Conservation (phyloP, 495 filamentous ascomycete genomes). For the Annulohypoxylon stygium region DNA sequence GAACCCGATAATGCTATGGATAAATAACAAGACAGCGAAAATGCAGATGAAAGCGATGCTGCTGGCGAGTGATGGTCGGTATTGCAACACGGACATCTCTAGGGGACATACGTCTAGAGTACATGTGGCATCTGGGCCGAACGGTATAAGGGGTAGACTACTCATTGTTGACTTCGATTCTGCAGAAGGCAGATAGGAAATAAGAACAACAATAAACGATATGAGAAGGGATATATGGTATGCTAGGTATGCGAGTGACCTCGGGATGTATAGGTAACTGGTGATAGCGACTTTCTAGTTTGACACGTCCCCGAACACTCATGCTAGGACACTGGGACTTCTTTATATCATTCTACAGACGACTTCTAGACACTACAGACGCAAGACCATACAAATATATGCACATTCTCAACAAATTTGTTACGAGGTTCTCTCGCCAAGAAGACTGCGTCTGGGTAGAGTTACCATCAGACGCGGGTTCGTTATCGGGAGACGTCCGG, state of each 20-base stretch:
- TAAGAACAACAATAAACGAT: neutral
- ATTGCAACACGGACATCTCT: slow-evolving; percentile 50
- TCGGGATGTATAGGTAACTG: neutral
- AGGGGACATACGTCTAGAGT: slow-evolving; percentile 55
- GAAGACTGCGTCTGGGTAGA: neutral
- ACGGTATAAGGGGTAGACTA: slow-evolving; percentile 19
- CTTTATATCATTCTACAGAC: neutral
- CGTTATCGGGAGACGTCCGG: neutral
- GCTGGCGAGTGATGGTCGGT: slow-evolving; percentile 50
- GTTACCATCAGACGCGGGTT: neutral
- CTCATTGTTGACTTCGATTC: neutral
- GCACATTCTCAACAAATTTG: neutral
- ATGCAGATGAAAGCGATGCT: slow-evolving; percentile 49
- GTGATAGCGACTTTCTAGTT: neutral
- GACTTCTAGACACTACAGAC: neutral
- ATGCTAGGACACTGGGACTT: neutral
- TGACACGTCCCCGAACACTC: neutral
- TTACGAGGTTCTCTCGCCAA: neutral
- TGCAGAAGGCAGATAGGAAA: neutral
- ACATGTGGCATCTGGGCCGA: slow-evolving; percentile 52
- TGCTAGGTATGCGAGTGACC: neutral
- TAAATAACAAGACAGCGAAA: slow-evolving; percentile 34
- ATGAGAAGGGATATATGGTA: neutral
- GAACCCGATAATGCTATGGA: slow-evolving; percentile 55
- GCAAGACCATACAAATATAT: neutral